Evolutionary conservation across 2,329 filamentous ascomycete genomes (phyloP).

Genomic region (Alternaria alternata): DNA sequence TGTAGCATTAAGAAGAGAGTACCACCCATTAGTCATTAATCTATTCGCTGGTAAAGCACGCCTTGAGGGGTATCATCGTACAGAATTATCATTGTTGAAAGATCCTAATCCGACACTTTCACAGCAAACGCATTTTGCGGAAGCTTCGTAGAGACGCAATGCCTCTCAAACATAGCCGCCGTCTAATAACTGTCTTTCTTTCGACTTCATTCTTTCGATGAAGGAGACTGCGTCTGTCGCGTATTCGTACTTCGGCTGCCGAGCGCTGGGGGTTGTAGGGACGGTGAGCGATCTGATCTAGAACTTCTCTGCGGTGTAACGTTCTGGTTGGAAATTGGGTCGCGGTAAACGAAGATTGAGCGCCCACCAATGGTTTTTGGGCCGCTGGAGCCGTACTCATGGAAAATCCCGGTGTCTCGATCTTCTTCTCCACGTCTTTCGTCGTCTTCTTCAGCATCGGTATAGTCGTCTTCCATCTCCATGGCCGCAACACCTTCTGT

Average conservation of each 20-base stretch:
- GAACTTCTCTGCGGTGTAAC: no score
- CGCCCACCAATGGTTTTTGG: neutral
- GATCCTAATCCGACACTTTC: neutral
- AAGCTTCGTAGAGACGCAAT: neutral
- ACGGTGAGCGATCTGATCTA: neutral
- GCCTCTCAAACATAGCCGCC: neutral
- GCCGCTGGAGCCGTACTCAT: neutral
- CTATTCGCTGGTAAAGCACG: neutral
- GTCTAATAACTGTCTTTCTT: neutral
- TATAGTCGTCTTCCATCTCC: neutral
- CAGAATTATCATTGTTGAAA: neutral
- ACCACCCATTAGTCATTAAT: neutral
- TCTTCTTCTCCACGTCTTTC: neutral
- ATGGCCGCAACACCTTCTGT: rapidly evolving
- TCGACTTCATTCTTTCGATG: neutral
- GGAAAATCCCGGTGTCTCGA: neutral
- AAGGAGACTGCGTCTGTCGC: neutral
- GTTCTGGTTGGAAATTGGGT: neutral
- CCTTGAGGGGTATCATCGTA: neutral
- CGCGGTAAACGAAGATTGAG: neutral
- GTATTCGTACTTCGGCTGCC: conserved; percentile 1
- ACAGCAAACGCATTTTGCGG: neutral
- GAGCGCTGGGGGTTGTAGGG: neutral
- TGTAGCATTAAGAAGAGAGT: neutral
- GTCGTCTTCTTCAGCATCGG: neutral